A percentile compares a stretch with the other conserved stretches of the same genome.
These are phyloP conservation scores for Penicillium diatomitis DNA, from an alignment of 495 filamentous ascomycete species.

Conservation along the genomic window DNA sequence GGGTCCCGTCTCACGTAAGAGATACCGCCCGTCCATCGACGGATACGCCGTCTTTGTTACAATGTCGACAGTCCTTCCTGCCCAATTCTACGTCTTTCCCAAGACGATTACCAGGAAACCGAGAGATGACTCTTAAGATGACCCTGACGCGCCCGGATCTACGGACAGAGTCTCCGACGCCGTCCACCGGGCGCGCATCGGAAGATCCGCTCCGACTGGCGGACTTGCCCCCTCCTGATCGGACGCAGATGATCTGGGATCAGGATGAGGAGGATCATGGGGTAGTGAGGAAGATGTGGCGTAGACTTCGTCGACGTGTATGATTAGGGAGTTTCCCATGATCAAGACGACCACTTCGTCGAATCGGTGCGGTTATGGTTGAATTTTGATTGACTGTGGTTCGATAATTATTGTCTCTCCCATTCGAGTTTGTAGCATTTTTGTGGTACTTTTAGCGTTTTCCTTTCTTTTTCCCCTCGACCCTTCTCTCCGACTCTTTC, in stretches of 20 bases:
- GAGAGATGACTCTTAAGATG: constrained; percentile 94
- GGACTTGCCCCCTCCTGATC: constrained; percentile 38
- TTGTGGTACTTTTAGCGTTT: no score
- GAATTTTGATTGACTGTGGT: no score
- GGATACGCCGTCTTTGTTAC: constrained; percentile 8
- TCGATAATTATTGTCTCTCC: no score
- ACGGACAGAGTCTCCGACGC: constrained; percentile 52
- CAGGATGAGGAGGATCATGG: constrained; percentile 30
- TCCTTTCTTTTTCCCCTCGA: no score
- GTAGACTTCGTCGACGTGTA: constrained; percentile 26
- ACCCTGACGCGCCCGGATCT: constrained; percentile 86
- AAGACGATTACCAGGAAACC: constrained; percentile 22
- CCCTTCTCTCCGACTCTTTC: no score
- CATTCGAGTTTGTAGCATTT: no score
- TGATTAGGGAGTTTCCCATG: constrained; percentile 15
- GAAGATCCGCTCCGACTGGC: constrained; percentile 47
- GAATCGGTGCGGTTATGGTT: no score
- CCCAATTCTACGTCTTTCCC: constrained; percentile 11
- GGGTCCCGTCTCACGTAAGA: neutral
- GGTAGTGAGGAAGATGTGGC: constrained; percentile 50
- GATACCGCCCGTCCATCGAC: constrained; percentile 10
- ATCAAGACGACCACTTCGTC: no score
- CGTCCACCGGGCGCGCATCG: constrained; percentile 40
- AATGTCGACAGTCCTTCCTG: constrained; percentile 13
- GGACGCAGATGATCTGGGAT: constrained; percentile 38